Conservation (phyloP, 2,329 filamentous ascomycete genomes). For the Hypoxylon sp. region DNA sequence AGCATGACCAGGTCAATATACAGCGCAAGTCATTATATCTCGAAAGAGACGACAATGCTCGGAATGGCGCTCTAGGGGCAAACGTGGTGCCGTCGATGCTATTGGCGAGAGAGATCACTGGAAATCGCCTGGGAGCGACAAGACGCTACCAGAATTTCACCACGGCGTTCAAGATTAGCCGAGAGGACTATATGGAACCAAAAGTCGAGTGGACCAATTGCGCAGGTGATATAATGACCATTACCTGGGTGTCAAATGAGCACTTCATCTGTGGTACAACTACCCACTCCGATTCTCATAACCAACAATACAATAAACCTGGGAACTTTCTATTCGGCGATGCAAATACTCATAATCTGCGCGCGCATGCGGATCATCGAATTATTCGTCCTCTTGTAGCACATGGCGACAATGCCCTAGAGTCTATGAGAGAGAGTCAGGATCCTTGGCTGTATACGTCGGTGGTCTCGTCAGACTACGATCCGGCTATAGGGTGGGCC, state of each 20-base stretch:
- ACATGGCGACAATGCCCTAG: constrained; percentile 65
- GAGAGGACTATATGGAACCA: constrained; percentile 65
- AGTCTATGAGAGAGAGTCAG: constrained; percentile 68
- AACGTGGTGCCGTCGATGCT: constrained; percentile 57
- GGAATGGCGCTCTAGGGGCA: constrained; percentile 46
- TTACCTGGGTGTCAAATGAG: constrained; percentile 67
- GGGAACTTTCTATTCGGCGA: constrained; percentile 71
- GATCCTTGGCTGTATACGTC: constrained; percentile 74
- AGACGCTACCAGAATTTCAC: constrained; percentile 59
- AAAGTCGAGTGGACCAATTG: constrained; percentile 69
- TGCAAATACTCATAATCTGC: constrained; percentile 56
- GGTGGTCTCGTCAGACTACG: constrained; percentile 71
- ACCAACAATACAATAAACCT: constrained; percentile 74
- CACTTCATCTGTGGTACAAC: constrained; percentile 72
- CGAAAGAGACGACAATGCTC: constrained; percentile 48
- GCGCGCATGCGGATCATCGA: constrained; percentile 67
- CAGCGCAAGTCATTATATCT: constrained; percentile 49
- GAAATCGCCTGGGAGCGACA: constrained; percentile 58
- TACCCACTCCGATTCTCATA: constrained; percentile 70
- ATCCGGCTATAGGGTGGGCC: constrained; percentile 57
- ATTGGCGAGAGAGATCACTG: constrained; percentile 62
- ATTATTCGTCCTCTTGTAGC: constrained; percentile 65
- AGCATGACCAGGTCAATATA: constrained; percentile 37
- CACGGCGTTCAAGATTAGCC: constrained; percentile 57
- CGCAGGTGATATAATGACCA: constrained; percentile 70